Base-by-base conservation (phyloP, 179 eudicot genomes). In the Amaranthus tricolor region DNA sequence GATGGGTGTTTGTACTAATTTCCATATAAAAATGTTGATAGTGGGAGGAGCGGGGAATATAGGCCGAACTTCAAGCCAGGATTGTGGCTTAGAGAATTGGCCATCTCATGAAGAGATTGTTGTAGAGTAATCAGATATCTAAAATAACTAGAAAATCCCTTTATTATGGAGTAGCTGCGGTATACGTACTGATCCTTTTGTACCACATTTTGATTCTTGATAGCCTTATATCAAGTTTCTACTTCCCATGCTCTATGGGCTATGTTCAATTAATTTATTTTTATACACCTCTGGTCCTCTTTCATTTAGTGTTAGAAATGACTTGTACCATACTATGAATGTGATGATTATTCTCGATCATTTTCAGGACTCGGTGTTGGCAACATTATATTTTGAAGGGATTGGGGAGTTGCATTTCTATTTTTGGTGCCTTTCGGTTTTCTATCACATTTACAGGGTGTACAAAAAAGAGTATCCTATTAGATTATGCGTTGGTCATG, bases 41-140 rank as follows among this genome's bases (percentile, higher is more conserved):
- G 19, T 72, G 70, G 47, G 54, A 49, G 62, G 71, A 66, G 76
- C 66, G 61, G 16, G 59, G 20, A 64, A 45, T 57, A 31, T 31
- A 31, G 79, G 60, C 69, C 52, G 56, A 55, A 77, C 78, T 52
- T 68, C 55, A 74, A 77, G 83, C 83, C 74, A 68, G 75, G 69
- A 81, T 81, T 81, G 78, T 81, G 80, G 78, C 78, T 68, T 76
- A 15, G 74, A 61, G 31, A 17, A 31, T 31, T 31, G 60, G 68
- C 67, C 56, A 31, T 31, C 40, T 31, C 40, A 31, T 31, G 40
- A 31, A 19, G 45, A 43, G 77, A 67, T 76, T 59, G 57, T 67
- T 76, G 62, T 73, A 76, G 80, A 72, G 80, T 76, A 73, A 62
- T 80, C 66, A 49, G 68, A 45, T 74, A n/a, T 62, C 43, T 63